Conservation (phyloP, 306 rosid species). For the Quercus aquifolioides region DNA sequence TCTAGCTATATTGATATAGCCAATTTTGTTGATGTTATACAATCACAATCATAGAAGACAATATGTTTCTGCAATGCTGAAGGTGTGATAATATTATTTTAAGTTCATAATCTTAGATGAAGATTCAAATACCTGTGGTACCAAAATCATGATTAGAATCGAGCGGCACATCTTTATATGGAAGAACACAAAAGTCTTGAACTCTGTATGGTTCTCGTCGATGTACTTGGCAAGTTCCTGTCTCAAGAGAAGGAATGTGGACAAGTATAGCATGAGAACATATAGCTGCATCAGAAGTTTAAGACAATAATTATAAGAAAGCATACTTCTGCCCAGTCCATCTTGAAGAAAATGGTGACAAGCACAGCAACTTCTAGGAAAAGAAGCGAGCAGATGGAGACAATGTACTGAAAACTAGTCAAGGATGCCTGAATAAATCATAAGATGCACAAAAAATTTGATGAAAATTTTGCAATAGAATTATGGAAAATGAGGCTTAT, state of each 20-base stretch:
- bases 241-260: not conserved
- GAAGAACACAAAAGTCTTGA: slow-evolving; percentile 33
- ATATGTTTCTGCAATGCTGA: not conserved
- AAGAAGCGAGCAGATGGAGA: slow-evolving; percentile 28
- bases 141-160: slow-evolving; percentile 30
- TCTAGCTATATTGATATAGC: not conserved
- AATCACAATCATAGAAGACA: not conserved
- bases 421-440: slow-evolving; percentile 17
- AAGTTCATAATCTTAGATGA: not conserved
- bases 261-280: not conserved
- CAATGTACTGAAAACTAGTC: slow-evolving; percentile 33
- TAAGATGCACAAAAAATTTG: not conserved
- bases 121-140: slow-evolving; percentile 45
- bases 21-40: not conserved
- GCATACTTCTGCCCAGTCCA: slow-evolving; percentile 45
- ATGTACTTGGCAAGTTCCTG: slow-evolving; percentile 40
- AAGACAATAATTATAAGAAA: slow-evolving; percentile 8
- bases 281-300: not conserved
- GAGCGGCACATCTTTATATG: slow-evolving; percentile 37
- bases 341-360: slow-evolving; percentile 28
- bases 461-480: not conserved
- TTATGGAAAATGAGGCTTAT: not conserved
- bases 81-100: not conserved
- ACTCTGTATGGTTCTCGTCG: slow-evolving; percentile 7
- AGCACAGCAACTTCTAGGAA: slow-evolving; percentile 25